Evolutionary conservation across 345 rosid species (phyloP), one percentile per base, ranked within the genome.

Genomic region (Populus alba): DNA sequence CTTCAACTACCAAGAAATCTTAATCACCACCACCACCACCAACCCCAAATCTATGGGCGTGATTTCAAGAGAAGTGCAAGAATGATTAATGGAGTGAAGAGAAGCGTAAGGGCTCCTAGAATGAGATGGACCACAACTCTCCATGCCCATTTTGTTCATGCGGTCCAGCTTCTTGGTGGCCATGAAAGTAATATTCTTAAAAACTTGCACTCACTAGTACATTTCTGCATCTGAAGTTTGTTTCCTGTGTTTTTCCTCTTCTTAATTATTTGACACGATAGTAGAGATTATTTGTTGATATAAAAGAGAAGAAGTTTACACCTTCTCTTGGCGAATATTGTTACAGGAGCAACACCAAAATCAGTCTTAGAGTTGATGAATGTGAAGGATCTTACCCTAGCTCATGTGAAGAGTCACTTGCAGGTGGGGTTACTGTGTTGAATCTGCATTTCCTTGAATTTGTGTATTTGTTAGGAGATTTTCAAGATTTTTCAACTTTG

Each of bases 331-430:
- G 2, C 25, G 23, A 59, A n/a, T 59, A 67, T 20, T 67, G 70
- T 78, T 39, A 51, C 86, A 95, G 99, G 99, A 84, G 99, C 99
- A 68, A 95, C 99, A 12, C 99, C 98, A 29, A 95, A 95, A 84
- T 96, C 99, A 39, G 99, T 96, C 7, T 83, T 96, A 82, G 98
- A 96, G 92, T 78, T 96, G 87, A 96, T 96, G 99, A 96, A 96
- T 86, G 99, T 94, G 80, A 96, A 94, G 79, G 99, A 96, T 94
- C 90, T 96, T 88, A 96, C 98, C 89, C 89, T 96, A 88, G 99
- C 99, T 81, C 99, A 96, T 81, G 99, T 96, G 88, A 96, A 96
- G 92, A 94, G 98, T 88, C 99, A 96, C 81, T 92, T 96, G 87
- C 99, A 96, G 99, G 99, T 96, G 81, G 77, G 74, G 63, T 71